Evolutionary conservation across 495 filamentous ascomycete species (phyloP).

Genomic region (Lophiotrema nucula): DNA sequence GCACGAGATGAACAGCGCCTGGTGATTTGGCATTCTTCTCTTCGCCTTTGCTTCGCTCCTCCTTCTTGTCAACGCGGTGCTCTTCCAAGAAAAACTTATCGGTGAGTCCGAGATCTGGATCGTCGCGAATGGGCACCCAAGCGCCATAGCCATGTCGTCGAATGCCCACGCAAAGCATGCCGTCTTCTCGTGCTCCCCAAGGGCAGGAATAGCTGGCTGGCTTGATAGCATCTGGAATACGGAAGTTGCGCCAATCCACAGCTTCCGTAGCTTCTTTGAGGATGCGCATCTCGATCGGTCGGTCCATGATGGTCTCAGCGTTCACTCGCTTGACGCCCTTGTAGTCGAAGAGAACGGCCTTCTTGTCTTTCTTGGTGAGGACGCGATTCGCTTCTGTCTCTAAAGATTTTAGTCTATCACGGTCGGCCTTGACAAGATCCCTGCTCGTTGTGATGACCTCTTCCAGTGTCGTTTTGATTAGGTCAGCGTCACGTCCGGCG

Average conservation of each 20-base stretch:
- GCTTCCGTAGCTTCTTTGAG: conserved; percentile 68
- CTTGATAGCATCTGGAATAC: conserved; percentile 87
- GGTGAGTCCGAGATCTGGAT: conserved; percentile 76
- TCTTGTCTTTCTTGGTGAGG: conserved; percentile 91
- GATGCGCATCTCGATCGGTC: conserved; percentile 82
- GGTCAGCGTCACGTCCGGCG: conserved; percentile 71
- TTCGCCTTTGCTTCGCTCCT: conserved; percentile 76
- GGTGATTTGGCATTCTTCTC: conserved; percentile 83
- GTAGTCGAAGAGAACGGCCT: conserved; percentile 91
- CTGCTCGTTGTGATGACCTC: conserved; percentile 72
- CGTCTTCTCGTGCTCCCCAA: conserved; percentile 92
- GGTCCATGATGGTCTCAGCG: conserved; percentile 87
- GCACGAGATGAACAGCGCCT: conserved; percentile 92
- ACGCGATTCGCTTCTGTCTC: conserved; percentile 69
- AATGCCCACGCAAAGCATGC: conserved; percentile 94
- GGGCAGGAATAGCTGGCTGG: conserved; percentile 75
- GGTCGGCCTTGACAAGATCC: conserved; percentile 67
- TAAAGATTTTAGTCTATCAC: conserved; percentile 55
- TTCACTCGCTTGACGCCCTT: conserved; percentile 90
- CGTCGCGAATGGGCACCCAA: conserved; percentile 89
- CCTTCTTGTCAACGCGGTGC: conserved; percentile 95
- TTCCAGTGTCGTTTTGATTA: conserved; percentile 66
- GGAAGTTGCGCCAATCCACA: conserved; percentile 71
- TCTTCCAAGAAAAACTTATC: conserved; percentile 98
- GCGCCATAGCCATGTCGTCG: conserved; percentile 89